Base-by-base conservation (phyloP, 768 basidiomycete genomes). In the Aureoboletus auriporus region DNA sequence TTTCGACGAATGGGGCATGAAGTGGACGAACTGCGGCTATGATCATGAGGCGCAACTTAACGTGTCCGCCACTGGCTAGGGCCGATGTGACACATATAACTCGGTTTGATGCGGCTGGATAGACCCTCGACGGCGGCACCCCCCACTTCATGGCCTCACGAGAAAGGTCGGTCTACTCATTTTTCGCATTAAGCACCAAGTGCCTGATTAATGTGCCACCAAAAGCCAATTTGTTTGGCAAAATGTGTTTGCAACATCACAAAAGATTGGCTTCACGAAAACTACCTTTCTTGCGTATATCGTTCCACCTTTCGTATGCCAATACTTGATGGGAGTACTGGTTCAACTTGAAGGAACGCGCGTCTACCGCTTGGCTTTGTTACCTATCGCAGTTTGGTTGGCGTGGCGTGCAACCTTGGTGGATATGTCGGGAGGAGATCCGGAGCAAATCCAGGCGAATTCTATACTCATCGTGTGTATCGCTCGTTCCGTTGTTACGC, bases 251-350 rank as follows among this genome's bases (percentile, higher is more conserved):
- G 42, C 49, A 9, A 27, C 10, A 26, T 46, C 59, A 8, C 37
- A 43, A 3, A 50, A 46, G 31, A 13, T 50, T 5, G 29, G 8
- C 36, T 49, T 59, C 28, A 54, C 56, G 6, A 42, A n/a, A 6
- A 6, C 47, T 59, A 13, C 70, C 69, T 57, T 54, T 64, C 30
- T 56, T 3, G 62, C 62, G 12, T 66, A 72, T 47, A 49, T 81
- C 37, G 49, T 76, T 8, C 78, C 75, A 6, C 67, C 74, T 8
- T 37, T 80, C 0, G 49, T 73, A 14, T 66, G 66, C 49, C 80
- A 81, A 57, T 80, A 77, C 65, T 56, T 62, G 33, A 75, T 77
- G 41, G 81, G 78, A 8, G 63, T 79, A n/a, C 71, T 84, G 30
- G 78, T 82, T 16, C 67, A 78, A 29, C 62, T 74, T 59, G 68